Evolutionary conservation across 441 rosid species (phyloP).

Genomic region (Hypseocharis bilobata): DNA sequence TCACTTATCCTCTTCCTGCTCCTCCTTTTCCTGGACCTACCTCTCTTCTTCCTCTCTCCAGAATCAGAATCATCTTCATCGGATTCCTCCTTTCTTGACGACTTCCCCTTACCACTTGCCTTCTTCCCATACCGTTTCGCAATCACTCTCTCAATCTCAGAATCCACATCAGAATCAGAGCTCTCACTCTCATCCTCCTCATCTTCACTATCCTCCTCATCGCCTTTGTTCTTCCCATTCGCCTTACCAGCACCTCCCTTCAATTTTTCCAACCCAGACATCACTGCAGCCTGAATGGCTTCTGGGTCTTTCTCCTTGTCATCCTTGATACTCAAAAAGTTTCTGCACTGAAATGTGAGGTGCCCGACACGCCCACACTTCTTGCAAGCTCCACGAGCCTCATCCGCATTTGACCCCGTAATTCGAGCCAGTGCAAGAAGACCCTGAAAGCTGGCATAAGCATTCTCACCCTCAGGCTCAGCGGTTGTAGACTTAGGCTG

Average conservation of each 20-base stretch:
- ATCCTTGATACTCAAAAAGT: constrained; percentile 66
- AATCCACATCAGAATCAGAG: constrained; percentile 69
- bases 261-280: constrained; percentile 60
- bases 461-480: constrained; percentile 60
- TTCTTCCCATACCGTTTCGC: constrained; percentile 64
- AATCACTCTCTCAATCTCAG: constrained; percentile 80
- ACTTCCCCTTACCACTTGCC: constrained; percentile 29
- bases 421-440: constrained; percentile 74
- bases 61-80: constrained; percentile 43
- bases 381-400: constrained; percentile 81
- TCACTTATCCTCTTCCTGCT: constrained; percentile 30
- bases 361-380: constrained; percentile 91
- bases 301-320: constrained; percentile 57
- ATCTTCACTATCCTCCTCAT: constrained; percentile 41
- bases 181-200: constrained; percentile 68
- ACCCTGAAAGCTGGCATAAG: constrained; percentile 72
- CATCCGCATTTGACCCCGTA: constrained; percentile 64
- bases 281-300: constrained; percentile 45
- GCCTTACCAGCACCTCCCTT: constrained; percentile 35
- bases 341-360: constrained; percentile 75
- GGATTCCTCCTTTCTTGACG: constrained; percentile 30
- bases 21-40: constrained; percentile 51
- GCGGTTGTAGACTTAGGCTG: constrained; percentile 30
- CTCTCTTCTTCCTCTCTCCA: constrained; percentile 54
- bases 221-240: constrained; percentile 38